phyloP scores from a whole-genome alignment of 805 yeast species.

The Wickerhamomyces chambardii region DNA sequence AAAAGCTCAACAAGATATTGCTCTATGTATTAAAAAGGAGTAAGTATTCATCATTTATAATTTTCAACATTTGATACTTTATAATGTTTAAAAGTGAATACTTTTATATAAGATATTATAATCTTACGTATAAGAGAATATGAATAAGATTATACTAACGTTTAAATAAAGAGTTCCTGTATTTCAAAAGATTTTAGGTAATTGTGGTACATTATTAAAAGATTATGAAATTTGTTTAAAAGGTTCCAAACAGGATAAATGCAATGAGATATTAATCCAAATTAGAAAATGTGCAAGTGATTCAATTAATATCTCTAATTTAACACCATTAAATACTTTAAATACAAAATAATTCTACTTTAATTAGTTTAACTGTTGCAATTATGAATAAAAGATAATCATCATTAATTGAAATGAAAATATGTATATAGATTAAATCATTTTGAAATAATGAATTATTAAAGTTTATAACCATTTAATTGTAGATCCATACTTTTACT shows the following conservation, averaged over 20 bases:
- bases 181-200: slow-evolving; percentile 55
- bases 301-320: slow-evolving; percentile 19
- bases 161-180: slow-evolving; percentile 44
- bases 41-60: slow-evolving; percentile 11
- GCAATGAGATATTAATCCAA: slow-evolving; percentile 42
- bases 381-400: no score
- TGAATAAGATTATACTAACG: no score
- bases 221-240: slow-evolving; percentile 61
- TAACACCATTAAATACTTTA: slow-evolving; percentile 4
- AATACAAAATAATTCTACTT: not conserved
- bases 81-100: no score
- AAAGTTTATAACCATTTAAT: no score
- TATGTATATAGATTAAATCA: not conserved
- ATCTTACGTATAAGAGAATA: no score
- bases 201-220: slow-evolving; percentile 48
- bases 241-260: slow-evolving; percentile 35
- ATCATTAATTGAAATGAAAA: not conserved
- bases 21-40: slow-evolving; percentile 49
- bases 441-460: no score
- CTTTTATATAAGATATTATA: no score
- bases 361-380: no score
- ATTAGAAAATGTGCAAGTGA: slow-evolving; percentile 56
- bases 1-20: slow-evolving; percentile 44
- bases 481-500: no score
- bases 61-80: no score